A percentile compares a stretch with the other conserved stretches of the same genome.
Conservation (phyloP, 768 basidiomycete genomes). For the Suillus americanus region DNA sequence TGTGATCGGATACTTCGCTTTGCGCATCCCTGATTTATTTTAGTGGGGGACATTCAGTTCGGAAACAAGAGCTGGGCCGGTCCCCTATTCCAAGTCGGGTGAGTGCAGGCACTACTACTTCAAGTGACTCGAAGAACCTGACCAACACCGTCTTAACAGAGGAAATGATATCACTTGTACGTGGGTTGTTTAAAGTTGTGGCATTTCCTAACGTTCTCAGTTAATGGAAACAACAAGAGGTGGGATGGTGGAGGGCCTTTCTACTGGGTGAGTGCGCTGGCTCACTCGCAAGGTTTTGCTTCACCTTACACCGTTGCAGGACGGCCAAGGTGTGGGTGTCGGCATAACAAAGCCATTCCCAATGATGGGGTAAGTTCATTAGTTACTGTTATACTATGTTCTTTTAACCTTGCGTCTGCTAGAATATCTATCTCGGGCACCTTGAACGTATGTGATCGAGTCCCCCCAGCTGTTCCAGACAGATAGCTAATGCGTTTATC, state of each 20-base stretch:
- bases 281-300: neutral
- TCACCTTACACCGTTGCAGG: conserved; percentile 16
- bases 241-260: conserved; percentile 44
- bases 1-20: neutral
- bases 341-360: conserved; percentile 29
- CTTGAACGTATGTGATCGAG: conserved; percentile 27
- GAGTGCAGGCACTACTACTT: conserved; percentile 9
- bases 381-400: neutral
- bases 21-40: neutral
- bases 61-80: conserved; percentile 52
- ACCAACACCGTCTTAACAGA: conserved; percentile 24
- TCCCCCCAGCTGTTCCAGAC: neutral
- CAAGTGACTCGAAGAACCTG: neutral
- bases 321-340: conserved; percentile 21
- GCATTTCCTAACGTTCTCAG: conserved; percentile 10
- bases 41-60: conserved; percentile 60
- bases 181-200: conserved; percentile 10
- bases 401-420: neutral
- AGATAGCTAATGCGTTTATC: neutral
- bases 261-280: conserved; percentile 37
- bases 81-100: conserved; percentile 55
- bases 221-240: conserved; percentile 40
- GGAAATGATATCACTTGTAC: conserved; percentile 50
- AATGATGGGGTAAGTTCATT: conserved; percentile 39
- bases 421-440: conserved; percentile 43